phyloP scores from a whole-genome alignment of 768 basidiomycete genomes.

The Suillus discolor region DNA sequence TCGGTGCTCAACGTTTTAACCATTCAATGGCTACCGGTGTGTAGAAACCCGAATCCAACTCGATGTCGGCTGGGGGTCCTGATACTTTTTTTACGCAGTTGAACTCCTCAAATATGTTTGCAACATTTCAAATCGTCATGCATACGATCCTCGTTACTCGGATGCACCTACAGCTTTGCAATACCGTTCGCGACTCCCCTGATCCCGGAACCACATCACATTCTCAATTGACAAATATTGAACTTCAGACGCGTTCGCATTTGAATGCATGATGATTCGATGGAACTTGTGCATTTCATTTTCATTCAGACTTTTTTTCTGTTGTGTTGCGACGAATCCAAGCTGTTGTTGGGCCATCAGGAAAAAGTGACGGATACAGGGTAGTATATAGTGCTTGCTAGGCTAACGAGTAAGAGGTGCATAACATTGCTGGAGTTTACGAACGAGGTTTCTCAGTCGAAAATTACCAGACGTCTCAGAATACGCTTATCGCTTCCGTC shows the following conservation, averaged over 20 bases:
- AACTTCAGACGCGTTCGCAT: neutral
- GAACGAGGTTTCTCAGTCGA: too few relatives aligned
- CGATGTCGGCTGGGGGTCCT: neutral
- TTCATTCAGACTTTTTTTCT: neutral
- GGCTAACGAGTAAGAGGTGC: neutral
- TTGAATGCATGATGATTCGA: neutral
- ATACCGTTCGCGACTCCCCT: neutral
- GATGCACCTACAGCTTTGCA: constrained; percentile 1
- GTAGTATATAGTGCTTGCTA: neutral
- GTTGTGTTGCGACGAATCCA: neutral
- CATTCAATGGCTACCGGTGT: neutral
- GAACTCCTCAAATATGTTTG: neutral
- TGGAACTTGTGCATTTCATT: neutral
- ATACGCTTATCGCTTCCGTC: too few relatives aligned
- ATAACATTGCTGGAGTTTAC: too few relatives aligned
- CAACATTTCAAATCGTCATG: neutral
- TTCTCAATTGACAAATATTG: neutral
- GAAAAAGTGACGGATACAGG: neutral
- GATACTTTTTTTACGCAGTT: neutral
- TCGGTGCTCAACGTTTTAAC: neutral
- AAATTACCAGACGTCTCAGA: too few relatives aligned
- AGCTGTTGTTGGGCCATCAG: neutral
- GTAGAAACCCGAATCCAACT: neutral
- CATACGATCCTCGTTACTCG: neutral
- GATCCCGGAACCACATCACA: neutral